These are phyloP conservation scores for Boletus edulis DNA, from an alignment of 768 basidiomycete species.

Conservation along the genomic window DNA sequence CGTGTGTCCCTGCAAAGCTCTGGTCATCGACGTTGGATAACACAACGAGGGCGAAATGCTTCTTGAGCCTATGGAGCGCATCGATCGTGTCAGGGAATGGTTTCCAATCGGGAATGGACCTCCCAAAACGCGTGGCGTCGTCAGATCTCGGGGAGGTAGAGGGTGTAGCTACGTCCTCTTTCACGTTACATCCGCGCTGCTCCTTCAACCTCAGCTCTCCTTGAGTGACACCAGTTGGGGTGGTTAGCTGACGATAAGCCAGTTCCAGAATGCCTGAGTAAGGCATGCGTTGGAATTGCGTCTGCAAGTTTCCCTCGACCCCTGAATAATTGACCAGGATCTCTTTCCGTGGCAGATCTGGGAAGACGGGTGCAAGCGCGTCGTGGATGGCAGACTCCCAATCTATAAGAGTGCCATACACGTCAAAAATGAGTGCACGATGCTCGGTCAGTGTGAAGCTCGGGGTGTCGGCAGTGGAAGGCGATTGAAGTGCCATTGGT, in stretches of 20 bases:
- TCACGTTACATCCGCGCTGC: constrained; percentile 10
- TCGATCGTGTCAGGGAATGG: constrained; percentile 64
- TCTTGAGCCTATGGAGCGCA: constrained; percentile 58
- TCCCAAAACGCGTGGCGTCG: constrained; percentile 51
- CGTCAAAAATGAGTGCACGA: constrained; percentile 63
- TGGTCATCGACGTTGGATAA: constrained; percentile 72
- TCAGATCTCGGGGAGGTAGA: background rate
- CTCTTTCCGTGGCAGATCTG: constrained; percentile 30
- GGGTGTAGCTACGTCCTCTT: background rate
- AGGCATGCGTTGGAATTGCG: constrained; percentile 52
- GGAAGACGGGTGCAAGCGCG: constrained; percentile 36
- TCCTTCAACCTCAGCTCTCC: constrained; percentile 15
- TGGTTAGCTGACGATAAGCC: constrained; percentile 29
- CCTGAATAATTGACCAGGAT: constrained; percentile 49
- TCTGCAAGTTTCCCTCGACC: constrained; percentile 58
- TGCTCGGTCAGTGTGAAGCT: constrained; percentile 17
- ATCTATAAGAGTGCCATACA: constrained; percentile 74
- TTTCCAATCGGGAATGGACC: constrained; percentile 60
- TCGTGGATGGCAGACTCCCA: constrained; percentile 71
- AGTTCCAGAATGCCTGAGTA: constrained; percentile 62
- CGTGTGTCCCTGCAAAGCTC: constrained; percentile 61
- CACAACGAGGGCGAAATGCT: constrained; percentile 66
- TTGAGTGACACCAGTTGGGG: constrained; percentile 32
- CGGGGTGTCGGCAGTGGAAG: background rate
- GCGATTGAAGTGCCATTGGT: constrained; percentile 20